Conservation (phyloP, 1,284 basidiomycete species). For the Wolfiporia cocos region DNA sequence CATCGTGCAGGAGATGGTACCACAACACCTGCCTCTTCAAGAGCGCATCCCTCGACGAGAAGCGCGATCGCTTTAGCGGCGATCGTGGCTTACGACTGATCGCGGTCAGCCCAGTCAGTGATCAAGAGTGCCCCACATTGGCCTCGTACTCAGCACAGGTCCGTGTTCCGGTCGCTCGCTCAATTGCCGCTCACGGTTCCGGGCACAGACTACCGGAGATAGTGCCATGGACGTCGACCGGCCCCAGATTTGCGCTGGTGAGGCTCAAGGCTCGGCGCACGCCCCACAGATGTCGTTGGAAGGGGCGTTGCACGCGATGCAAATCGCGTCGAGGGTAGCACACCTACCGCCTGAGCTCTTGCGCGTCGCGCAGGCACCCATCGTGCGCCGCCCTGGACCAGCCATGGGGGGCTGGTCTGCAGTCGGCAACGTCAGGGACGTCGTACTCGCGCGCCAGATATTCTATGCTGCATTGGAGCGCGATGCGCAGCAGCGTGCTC, state of each 20-base stretch:
- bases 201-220: too few relatives aligned
- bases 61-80: background rate
- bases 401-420: conserved; percentile 9
- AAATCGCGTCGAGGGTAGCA: conserved; percentile 1
- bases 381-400: conserved; percentile 12
- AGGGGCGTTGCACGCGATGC: too few relatives aligned
- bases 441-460: conserved; percentile 21
- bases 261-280: too few relatives aligned
- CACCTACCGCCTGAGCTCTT: conserved; percentile 16
- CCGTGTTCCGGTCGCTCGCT: too few relatives aligned
- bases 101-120: background rate
- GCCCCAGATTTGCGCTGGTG: too few relatives aligned
- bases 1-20: background rate
- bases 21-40: background rate
- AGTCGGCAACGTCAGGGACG: conserved; percentile 20
- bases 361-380: conserved; percentile 16
- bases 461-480: conserved; percentile 19
- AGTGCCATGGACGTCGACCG: too few relatives aligned
- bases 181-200: too few relatives aligned
- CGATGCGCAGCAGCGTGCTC: background rate
- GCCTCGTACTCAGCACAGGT: too few relatives aligned
- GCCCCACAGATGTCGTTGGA: too few relatives aligned
- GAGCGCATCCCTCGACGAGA: background rate
- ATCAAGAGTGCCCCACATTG: background rate
- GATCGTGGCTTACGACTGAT: background rate